Evolutionary conservation across 352 stramenopile genomes (phyloP).

Genomic region (Globisporangium takayamanum): DNA sequence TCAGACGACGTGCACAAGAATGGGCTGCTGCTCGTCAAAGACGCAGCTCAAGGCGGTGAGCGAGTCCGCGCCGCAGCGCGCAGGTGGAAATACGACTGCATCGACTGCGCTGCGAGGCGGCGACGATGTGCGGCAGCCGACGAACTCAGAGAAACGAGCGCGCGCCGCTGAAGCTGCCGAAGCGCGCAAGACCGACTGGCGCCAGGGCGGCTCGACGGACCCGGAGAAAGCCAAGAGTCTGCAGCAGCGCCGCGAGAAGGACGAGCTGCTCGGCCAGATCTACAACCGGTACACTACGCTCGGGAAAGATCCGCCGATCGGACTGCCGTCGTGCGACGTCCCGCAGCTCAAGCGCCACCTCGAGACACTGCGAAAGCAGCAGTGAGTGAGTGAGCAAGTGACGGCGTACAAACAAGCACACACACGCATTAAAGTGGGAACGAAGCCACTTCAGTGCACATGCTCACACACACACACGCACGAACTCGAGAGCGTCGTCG

Average conservation of each 20-base stretch:
- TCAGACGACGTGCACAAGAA: constrained; percentile 13
- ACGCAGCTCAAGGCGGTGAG: constrained; percentile 30
- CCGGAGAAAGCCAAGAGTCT: constrained; percentile 60
- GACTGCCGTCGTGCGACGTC: constrained; percentile 68
- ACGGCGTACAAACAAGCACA: too few relatives aligned
- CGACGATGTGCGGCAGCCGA: constrained; percentile 30
- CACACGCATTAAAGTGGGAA: too few relatives aligned
- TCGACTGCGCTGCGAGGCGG: constrained; percentile 6
- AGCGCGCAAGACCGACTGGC: constrained; percentile 58
- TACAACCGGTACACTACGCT: constrained; percentile 72
- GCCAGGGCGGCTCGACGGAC: constrained; percentile 60
- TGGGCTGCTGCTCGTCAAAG: constrained; percentile 75
- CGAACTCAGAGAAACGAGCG: constrained; percentile 57
- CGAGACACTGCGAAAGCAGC: constrained; percentile 41
- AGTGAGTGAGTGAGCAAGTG: not conserved
- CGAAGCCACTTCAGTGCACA: too few relatives aligned
- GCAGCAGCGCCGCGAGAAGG: constrained; percentile 67
- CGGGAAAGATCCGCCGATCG: constrained; percentile 74
- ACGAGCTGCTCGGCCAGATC: constrained; percentile 79
- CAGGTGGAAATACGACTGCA: not conserved
- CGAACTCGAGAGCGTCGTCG: too few relatives aligned
- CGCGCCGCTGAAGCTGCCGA: constrained; percentile 62
- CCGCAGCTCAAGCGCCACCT: constrained; percentile 75
- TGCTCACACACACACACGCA: too few relatives aligned
- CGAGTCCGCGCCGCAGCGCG: constrained; percentile 13